phyloP scores from a whole-genome alignment of 228 moss, liverwort and hornwort species.

The Sphagnum magellanicum region DNA sequence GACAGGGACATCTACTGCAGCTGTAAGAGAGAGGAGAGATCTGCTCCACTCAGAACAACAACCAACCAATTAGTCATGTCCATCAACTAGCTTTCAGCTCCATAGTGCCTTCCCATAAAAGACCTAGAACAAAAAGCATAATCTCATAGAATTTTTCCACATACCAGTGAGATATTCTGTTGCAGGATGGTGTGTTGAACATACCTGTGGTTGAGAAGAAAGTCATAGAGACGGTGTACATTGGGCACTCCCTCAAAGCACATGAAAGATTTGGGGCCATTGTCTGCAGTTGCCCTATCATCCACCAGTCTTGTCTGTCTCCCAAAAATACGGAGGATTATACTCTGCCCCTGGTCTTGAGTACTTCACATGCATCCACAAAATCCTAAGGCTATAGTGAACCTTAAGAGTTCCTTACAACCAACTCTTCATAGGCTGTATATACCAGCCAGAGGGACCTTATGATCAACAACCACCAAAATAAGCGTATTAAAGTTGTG shows the following conservation, averaged over 20 bases:
- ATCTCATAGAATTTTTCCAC: background rate
- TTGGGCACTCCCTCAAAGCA: slow-evolving; percentile 54
- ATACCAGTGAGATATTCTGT: background rate
- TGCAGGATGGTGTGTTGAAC: too few relatives aligned
- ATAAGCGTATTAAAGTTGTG: too few relatives aligned
- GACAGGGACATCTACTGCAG: slow-evolving; percentile 53
- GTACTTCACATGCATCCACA: too few relatives aligned
- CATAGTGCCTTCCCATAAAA: too few relatives aligned
- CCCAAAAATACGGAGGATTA: background rate
- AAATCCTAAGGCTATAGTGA: too few relatives aligned
- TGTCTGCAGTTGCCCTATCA: slow-evolving; percentile 58
- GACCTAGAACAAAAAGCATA: background rate
- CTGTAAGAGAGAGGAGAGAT: slow-evolving; percentile 32
- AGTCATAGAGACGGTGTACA: slow-evolving; percentile 86
- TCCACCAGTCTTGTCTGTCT: slow-evolving; percentile 68
- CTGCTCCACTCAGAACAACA: slow-evolving; percentile 10
- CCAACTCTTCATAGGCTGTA: too few relatives aligned
- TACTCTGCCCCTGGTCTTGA: background rate
- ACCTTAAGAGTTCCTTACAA: too few relatives aligned
- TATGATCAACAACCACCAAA: too few relatives aligned
- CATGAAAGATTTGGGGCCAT: slow-evolving; percentile 65
- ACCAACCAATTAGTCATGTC: background rate
- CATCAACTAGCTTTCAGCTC: too few relatives aligned
- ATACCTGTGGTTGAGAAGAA: slow-evolving; percentile 57
- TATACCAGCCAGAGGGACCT: too few relatives aligned